These are phyloP conservation scores for Chaetomium globosum DNA, from an alignment of 2,329 filamentous ascomycete species.

Conservation along the genomic window DNA sequence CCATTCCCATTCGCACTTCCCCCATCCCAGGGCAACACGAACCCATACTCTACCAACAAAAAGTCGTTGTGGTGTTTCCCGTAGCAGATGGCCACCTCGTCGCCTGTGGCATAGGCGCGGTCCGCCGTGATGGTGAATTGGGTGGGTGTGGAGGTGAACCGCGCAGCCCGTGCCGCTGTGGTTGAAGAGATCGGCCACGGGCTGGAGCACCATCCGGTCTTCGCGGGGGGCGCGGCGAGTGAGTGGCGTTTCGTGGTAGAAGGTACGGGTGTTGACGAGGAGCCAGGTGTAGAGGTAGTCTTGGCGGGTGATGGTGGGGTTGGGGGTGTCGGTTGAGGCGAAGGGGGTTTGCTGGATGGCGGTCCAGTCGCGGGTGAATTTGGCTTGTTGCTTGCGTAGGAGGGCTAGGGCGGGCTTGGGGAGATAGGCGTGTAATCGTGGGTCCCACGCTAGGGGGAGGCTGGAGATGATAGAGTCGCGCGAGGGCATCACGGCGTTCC, in stretches of 20 bases:
- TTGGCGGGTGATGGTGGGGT: conserved; percentile 30
- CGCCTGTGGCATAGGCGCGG: conserved; percentile 54
- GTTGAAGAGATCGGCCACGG: conserved; percentile 74
- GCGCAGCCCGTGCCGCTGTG: conserved; percentile 55
- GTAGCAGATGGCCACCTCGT: conserved; percentile 71
- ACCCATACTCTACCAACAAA: conserved; percentile 68
- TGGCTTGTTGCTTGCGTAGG: conserved; percentile 55
- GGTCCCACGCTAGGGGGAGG: conserved; percentile 55
- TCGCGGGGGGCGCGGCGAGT: conserved; percentile 42
- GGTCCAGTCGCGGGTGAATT: conserved; percentile 48
- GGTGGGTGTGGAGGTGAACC: conserved; percentile 54
- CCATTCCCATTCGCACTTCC: too few relatives aligned
- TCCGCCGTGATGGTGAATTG: conserved; percentile 60
- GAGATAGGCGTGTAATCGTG: conserved; percentile 50
- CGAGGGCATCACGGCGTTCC: conserved; percentile 70
- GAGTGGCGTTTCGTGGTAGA: conserved; percentile 57
- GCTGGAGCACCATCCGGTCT: conserved; percentile 71
- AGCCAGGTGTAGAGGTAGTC: conserved; percentile 61
- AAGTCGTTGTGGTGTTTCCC: conserved; percentile 73
- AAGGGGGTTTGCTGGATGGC: conserved; percentile 41
- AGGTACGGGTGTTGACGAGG: conserved; percentile 64
- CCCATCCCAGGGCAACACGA: conserved; percentile 43
- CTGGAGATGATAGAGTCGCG: conserved; percentile 56
- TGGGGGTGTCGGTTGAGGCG: conserved; percentile 10
- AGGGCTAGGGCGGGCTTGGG: conserved; percentile 50